phyloP scores from a whole-genome alignment of 768 basidiomycete species.

The Crassisporium funariophilum region DNA sequence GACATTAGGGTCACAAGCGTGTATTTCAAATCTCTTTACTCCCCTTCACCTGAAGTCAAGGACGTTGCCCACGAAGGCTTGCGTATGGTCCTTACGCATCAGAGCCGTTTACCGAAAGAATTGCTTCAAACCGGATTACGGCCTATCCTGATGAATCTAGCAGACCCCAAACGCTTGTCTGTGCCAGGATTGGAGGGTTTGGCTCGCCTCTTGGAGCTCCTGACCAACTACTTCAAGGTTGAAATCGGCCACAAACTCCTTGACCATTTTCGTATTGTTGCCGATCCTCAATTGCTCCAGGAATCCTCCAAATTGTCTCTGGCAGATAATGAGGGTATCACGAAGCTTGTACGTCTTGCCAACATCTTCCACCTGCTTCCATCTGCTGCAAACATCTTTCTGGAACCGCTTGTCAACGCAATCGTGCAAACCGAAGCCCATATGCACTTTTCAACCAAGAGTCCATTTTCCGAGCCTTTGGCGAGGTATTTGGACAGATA shows the following conservation, averaged over 20 bases:
- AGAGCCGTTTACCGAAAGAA: constrained; percentile 92
- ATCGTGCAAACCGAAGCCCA: constrained; percentile 91
- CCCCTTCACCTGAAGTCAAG: constrained; percentile 87
- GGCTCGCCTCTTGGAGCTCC: constrained; percentile 87
- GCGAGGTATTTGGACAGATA: constrained; percentile 92
- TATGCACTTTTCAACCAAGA: constrained; percentile 86
- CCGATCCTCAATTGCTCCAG: constrained; percentile 83
- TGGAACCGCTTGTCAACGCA: constrained; percentile 82
- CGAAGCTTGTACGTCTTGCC: constrained; percentile 90
- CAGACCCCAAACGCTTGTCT: constrained; percentile 92
- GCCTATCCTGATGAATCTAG: constrained; percentile 96
- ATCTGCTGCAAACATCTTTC: constrained; percentile 88
- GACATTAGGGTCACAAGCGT: constrained; percentile 81
- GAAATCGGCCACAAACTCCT: constrained; percentile 97
- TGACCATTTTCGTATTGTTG: constrained; percentile 92
- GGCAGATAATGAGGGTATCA: constrained; percentile 87
- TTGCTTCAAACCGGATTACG: constrained; percentile 92
- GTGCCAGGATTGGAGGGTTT: constrained; percentile 92
- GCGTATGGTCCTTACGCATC: constrained; percentile 84
- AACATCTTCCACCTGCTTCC: constrained; percentile 98
- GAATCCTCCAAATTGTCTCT: constrained; percentile 79
- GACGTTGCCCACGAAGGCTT: constrained; percentile 94
- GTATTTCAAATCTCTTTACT: constrained; percentile 98
- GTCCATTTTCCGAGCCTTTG: constrained; percentile 91
- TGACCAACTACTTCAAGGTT: constrained; percentile 99